phyloP scores from a whole-genome alignment of 1,284 basidiomycete genomes.

The Ceratobasidium sp. region DNA sequence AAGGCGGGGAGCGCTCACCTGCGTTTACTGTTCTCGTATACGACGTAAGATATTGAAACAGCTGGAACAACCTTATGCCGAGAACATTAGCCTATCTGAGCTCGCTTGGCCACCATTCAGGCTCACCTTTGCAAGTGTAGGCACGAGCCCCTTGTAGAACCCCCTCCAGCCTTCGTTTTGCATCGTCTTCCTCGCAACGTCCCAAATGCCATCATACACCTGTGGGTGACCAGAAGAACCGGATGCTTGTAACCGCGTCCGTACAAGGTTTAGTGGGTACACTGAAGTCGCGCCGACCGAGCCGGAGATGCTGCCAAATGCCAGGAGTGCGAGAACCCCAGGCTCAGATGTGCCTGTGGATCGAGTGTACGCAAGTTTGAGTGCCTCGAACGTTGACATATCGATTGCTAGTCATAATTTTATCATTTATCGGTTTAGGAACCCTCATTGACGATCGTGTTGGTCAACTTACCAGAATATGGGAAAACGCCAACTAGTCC shows the following conservation, averaged over 20 bases:
- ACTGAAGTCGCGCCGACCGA: conserved; percentile 78
- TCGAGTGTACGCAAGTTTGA: conserved; percentile 84
- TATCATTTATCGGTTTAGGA: conserved; percentile 54
- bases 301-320: conserved; percentile 90
- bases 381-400: conserved; percentile 94
- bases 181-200: conserved; percentile 87
- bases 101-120: not conserved
- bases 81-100: conserved; percentile 47
- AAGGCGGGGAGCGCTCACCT: conserved; percentile 57
- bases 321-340: conserved; percentile 80
- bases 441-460: conserved; percentile 37
- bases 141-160: conserved; percentile 93
- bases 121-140: conserved; percentile 86
- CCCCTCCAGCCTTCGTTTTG: conserved; percentile 90
- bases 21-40: conserved; percentile 84
- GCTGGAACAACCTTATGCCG: conserved; percentile 82
- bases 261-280: conserved; percentile 92
- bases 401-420: conserved; percentile 82
- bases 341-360: conserved; percentile 87
- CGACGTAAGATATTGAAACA: conserved; percentile 94
- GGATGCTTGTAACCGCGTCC: conserved; percentile 95
- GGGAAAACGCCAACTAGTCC: conserved; percentile 91
- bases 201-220: conserved; percentile 85
- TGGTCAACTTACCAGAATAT: conserved; percentile 59
- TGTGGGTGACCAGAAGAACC: conserved; percentile 94